A percentile compares a stretch with the other conserved stretches of the same genome.
Conservation (phyloP, 305 asterid species). For the Ilex paraguariensis region DNA sequence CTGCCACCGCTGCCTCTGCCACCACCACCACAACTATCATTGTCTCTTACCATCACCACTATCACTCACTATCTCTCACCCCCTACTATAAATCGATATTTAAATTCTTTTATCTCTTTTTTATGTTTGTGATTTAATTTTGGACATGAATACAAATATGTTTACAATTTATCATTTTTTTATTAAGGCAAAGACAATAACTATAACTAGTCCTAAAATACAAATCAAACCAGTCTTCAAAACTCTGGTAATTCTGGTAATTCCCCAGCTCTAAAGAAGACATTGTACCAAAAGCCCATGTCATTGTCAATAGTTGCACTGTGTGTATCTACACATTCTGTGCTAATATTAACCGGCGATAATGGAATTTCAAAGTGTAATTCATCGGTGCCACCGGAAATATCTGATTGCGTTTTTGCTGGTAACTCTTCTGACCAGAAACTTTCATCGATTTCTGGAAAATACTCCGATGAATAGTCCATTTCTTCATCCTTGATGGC, state of each 20-base stretch:
- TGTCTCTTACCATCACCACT: too few relatives aligned
- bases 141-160: too few relatives aligned
- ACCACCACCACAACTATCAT: too few relatives aligned
- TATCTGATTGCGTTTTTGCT: slow-evolving; percentile 12
- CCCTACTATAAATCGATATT: too few relatives aligned
- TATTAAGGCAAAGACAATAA: too few relatives aligned
- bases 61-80: too few relatives aligned
- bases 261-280: slow-evolving; percentile 57
- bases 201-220: too few relatives aligned
- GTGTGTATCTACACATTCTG: slow-evolving; percentile 21
- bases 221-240: slow-evolving; percentile 21
- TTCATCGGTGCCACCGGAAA: slow-evolving; percentile 2
- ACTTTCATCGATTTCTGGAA: slow-evolving; percentile 37
- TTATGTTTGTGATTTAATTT: too few relatives aligned
- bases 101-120: too few relatives aligned
- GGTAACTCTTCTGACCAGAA: slow-evolving; percentile 51
- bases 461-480: slow-evolving; percentile 32
- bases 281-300: slow-evolving; percentile 82
- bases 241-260: slow-evolving; percentile 73
- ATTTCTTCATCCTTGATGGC: slow-evolving; percentile 35
- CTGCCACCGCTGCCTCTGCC: too few relatives aligned
- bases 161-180: too few relatives aligned
- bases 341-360: slow-evolving; percentile 5
- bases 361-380: slow-evolving; percentile 18
- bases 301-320: slow-evolving; percentile 33